A percentile compares a stretch with the other conserved stretches of the same genome.
Evolutionary conservation across 768 basidiomycete species (phyloP).

Genomic region (Leccinum arenicola): DNA sequence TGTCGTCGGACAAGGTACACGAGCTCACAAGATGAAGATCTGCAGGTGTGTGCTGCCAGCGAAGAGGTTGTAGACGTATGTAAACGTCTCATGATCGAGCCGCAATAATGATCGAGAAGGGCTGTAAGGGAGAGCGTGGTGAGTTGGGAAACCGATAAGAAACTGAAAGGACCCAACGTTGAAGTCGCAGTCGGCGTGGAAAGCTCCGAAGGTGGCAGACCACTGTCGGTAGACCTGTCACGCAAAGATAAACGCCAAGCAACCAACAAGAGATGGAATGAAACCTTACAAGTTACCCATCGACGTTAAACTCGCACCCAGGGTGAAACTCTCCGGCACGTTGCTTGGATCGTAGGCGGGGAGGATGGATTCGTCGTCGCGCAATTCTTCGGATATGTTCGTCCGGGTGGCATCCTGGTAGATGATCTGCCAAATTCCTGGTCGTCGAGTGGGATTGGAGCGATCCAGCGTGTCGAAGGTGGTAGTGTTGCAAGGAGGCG

Average conservation of each 20-base stretch:
- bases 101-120: conserved; percentile 20
- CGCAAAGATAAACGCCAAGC: neutral
- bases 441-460: conserved; percentile 4
- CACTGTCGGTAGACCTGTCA: conserved; percentile 5
- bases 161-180: conserved; percentile 10
- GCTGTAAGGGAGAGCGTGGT: conserved; percentile 16
- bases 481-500: neutral
- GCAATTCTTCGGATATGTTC: neutral
- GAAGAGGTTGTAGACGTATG: conserved; percentile 49
- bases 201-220: conserved; percentile 8
- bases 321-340: neutral
- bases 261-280: no score
- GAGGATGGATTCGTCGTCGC: conserved; percentile 16
- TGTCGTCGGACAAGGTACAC: neutral
- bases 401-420: conserved; percentile 12
- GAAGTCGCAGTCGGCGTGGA: neutral
- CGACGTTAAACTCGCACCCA: neutral
- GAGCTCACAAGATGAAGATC: conserved; percentile 50
- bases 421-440: conserved; percentile 25
- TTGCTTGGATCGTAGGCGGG: conserved; percentile 22
- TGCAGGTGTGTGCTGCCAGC: conserved; percentile 44
- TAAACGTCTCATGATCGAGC: conserved; percentile 23
- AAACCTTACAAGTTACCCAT: conserved; percentile 5
- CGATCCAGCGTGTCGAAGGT: conserved; percentile 13
- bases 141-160: conserved; percentile 4